Conservation (phyloP, 2,329 filamentous ascomycete genomes). For the Raffaelea ambrosiae region DNA sequence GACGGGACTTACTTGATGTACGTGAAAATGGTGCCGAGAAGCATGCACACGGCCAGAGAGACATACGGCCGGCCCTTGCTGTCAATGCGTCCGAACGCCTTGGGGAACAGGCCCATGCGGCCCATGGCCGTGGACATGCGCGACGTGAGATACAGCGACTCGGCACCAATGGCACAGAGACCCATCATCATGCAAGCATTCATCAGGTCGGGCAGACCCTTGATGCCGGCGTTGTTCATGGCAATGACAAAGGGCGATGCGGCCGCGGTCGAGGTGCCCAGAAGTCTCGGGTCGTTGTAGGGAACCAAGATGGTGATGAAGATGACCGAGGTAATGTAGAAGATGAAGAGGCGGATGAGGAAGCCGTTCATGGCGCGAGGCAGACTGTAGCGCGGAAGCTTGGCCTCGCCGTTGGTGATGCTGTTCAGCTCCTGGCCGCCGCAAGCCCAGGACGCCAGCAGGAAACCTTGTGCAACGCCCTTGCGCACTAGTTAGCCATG, state of each 20-base stretch:
- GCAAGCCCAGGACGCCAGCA: not conserved
- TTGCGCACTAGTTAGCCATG: too few species aligned
- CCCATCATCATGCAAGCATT: not conserved
- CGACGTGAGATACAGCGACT: not conserved
- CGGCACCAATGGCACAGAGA: not conserved
- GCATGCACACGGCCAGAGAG: not conserved
- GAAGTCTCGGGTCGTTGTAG: not conserved
- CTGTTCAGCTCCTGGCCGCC: not conserved
- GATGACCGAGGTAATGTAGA: not conserved
- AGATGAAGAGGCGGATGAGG: not conserved
- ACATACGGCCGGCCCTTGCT: not conserved
- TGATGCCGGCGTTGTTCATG: constrained; percentile 1
- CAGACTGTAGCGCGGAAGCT: not conserved
- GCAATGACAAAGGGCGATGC: not conserved
- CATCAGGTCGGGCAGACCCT: not conserved
- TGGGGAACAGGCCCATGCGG: not conserved
- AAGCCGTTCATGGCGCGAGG: not conserved
- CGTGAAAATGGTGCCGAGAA: not conserved
- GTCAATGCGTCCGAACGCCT: not conserved
- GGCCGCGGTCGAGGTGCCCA: not conserved
- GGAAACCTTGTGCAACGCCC: not conserved
- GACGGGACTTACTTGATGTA: too few species aligned
- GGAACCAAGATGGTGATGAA: not conserved
- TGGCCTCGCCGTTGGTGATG: constrained; percentile 1
- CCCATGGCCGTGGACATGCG: not conserved